Conservation (phyloP, 2,329 filamentous ascomycete genomes). For the Claviceps fusiformis region DNA sequence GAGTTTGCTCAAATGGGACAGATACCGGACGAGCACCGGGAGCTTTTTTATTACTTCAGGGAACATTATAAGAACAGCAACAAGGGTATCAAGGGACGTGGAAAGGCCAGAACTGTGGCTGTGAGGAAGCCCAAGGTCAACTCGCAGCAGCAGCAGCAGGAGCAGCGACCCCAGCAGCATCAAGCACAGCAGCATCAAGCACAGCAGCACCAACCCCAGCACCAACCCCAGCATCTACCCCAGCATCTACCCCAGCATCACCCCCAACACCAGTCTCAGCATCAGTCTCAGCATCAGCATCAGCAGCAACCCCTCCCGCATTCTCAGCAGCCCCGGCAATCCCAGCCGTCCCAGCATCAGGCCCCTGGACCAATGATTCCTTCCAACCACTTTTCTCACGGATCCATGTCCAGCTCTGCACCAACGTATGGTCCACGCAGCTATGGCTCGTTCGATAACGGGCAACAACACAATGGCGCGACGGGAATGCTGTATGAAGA, state of each 20-base stretch:
- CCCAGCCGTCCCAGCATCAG: background rate
- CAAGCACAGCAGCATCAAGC: background rate
- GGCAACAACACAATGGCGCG: constrained; percentile 18
- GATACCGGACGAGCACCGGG: constrained; percentile 53
- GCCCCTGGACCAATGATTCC: constrained; percentile 14
- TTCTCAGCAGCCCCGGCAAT: background rate
- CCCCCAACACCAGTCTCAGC: background rate
- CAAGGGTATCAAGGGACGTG: constrained; percentile 94
- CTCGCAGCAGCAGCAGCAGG: constrained; percentile 2
- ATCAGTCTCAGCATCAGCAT: background rate
- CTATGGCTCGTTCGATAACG: constrained; percentile 34
- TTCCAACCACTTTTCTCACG: constrained; percentile 10
- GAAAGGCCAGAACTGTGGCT: constrained; percentile 62
- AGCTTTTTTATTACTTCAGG: constrained; percentile 74
- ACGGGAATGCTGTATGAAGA: constrained; percentile 31
- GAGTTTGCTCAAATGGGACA: constrained; percentile 41
- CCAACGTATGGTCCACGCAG: constrained; percentile 15
- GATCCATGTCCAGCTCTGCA: constrained; percentile 16
- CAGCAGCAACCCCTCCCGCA: background rate
- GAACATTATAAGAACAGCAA: constrained; percentile 94
- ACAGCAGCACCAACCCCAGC: background rate
- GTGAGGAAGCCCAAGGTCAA: constrained; percentile 17
- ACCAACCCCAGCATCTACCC: background rate
- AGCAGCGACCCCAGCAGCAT: background rate
- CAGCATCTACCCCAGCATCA: background rate